phyloP scores from a whole-genome alignment of 768 basidiomycete genomes.

The Termitomyces bulborhizus region DNA sequence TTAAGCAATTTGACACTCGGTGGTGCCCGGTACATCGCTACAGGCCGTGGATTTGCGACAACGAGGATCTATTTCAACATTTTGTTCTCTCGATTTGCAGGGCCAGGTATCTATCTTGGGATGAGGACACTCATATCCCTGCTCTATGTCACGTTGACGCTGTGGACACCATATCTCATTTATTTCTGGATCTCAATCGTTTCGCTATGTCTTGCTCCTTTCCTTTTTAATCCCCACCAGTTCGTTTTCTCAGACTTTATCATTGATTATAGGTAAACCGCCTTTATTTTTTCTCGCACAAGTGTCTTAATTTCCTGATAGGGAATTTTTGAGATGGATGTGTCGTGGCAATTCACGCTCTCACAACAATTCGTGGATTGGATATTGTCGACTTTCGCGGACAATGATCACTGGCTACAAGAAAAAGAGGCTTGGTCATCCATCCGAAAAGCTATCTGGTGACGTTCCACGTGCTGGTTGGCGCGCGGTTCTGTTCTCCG shows the following conservation, averaged over 20 bases:
- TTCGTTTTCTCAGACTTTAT: constrained; percentile 96
- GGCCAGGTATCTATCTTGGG: constrained; percentile 96
- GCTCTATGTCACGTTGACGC: constrained; percentile 86
- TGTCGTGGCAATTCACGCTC: constrained; percentile 95
- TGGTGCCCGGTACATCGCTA: constrained; percentile 97
- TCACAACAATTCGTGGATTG: constrained; percentile 98
- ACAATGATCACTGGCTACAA: constrained; percentile 99
- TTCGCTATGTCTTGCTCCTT: constrained; percentile 89
- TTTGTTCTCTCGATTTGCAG: constrained; percentile 96
- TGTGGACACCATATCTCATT: constrained; percentile 90
- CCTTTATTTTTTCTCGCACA: background rate
- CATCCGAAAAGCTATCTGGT: constrained; percentile 93
- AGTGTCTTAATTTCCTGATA: constrained; percentile 21
- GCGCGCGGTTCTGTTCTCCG: constrained; percentile 84
- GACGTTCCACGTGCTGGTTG: constrained; percentile 93
- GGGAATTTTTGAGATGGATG: constrained; percentile 99
- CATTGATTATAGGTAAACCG: constrained; percentile 78
- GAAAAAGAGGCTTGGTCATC: constrained; percentile 94
- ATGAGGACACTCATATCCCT: constrained; percentile 90
- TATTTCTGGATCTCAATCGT: constrained; percentile 98
- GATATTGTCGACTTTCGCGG: constrained; percentile 95
- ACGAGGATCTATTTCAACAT: constrained; percentile 92
- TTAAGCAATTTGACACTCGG: constrained; percentile 95
- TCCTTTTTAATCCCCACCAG: constrained; percentile 99
- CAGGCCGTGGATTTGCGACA: constrained; percentile 97